Evolutionary conservation across 345 rosid genomes (phyloP).

Genomic region (Stellera chamaejasme): DNA sequence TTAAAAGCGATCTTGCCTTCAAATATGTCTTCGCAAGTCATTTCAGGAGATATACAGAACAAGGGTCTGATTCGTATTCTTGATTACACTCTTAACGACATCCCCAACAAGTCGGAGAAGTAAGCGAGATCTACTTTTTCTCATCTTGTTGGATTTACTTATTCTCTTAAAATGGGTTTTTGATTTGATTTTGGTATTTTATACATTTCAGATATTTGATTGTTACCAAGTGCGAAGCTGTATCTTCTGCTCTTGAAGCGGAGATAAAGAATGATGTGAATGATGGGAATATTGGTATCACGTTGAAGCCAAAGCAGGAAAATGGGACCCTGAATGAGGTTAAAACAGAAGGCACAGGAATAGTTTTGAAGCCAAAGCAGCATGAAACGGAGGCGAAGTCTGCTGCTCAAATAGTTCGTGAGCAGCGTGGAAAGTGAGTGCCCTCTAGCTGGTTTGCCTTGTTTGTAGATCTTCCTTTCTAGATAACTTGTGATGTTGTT

Average conservation of each 20-base stretch:
- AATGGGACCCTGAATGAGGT: slow-evolving; percentile 20
- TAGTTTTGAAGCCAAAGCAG: slow-evolving; percentile 63
- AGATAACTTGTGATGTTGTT: too few relatives aligned
- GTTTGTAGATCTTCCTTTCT: slow-evolving; percentile 1
- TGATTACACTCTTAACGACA: slow-evolving; percentile 73
- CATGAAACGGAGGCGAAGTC: slow-evolving; percentile 59
- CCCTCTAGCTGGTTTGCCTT: not conserved
- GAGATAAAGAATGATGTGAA: slow-evolving; percentile 36
- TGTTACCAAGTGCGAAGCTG: slow-evolving; percentile 64
- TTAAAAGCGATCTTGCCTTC: slow-evolving; percentile 63
- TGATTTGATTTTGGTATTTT: not conserved
- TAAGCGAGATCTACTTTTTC: slow-evolving; percentile 9
- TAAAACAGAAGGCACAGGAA: slow-evolving; percentile 23
- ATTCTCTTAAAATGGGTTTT: not conserved
- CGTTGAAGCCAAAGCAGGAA: slow-evolving; percentile 44
- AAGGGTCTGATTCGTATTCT: slow-evolving; percentile 58
- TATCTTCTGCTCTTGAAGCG: slow-evolving; percentile 55
- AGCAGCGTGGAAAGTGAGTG: slow-evolving; percentile 65
- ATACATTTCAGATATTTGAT: slow-evolving; percentile 50
- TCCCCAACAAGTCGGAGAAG: slow-evolving; percentile 82
- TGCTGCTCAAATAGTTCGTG: slow-evolving; percentile 73
- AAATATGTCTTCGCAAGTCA: slow-evolving; percentile 46
- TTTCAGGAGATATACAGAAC: slow-evolving; percentile 66
- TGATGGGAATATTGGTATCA: slow-evolving; percentile 16
- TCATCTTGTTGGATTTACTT: not conserved